Evolutionary conservation across 23 red algal species (phyloP), one percentile per base, ranked within the genome.

Genomic region (Gracilaria gracilis): DNA sequence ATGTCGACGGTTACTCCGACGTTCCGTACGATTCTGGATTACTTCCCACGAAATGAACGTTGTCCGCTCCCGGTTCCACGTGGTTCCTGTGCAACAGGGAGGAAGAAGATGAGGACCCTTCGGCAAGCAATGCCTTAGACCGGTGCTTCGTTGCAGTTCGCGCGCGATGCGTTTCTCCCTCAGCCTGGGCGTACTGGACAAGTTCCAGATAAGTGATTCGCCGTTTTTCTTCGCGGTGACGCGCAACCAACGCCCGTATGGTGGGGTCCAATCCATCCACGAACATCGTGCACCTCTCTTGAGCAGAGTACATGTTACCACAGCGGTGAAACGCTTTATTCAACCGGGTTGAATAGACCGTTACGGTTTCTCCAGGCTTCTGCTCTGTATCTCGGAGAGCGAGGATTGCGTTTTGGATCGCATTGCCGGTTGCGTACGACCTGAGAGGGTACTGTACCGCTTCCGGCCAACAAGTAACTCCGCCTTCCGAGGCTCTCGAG

Each of bases 401-500:
- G 14, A 67, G 29, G 9, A 49, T 65, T 25, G 73, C 73, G 24
- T 79, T 14, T 13, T 37, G 54, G n/a, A 89, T 75, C 15, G 37
- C 54, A 11, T 48, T 65, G 0, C 21, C 17, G 0, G 71, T 89
- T 25, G 72, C 71, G 73, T 80, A 67, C 14, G 86, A 78, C 23
- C 71, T 23, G 42, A 89, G 42, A 31, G 80, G 72, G 75, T 89
- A 79, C 20, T 78, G 48, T 2, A 89, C 69, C 35, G 86, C 71
- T 80, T 89, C 86, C 28, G 49, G 86, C 70, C 73, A 89, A 36
- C 62, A 77, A 71, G 72, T 42, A 36, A 88, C 61, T 80, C 72
- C 86, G 78, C 72, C 86, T 47, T 75, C 69, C 1, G 35, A 75
- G 69, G 69, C 69, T 75, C 19, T 40, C 4, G 21, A 75, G 69